These are phyloP conservation scores for Hevea brasiliensis DNA, from an alignment of 345 rosid genomes.

Conservation along the genomic window DNA sequence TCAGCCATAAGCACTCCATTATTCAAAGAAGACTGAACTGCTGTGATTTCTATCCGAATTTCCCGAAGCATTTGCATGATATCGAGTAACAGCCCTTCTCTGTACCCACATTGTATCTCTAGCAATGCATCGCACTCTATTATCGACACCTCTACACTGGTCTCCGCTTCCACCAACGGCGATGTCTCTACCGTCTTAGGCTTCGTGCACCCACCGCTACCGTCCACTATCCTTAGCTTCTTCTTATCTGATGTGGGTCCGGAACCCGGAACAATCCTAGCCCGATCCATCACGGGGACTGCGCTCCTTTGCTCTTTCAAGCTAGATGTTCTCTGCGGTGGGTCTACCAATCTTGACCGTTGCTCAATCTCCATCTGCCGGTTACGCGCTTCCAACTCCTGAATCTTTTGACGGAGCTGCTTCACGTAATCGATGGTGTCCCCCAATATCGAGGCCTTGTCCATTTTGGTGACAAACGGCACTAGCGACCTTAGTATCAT, in stretches of 20 bases:
- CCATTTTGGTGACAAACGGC: slow-evolving; percentile 97
- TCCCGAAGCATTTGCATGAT: slow-evolving; percentile 75
- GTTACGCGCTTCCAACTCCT: slow-evolving; percentile 66
- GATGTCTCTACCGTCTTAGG: slow-evolving; percentile 40
- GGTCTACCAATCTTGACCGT: slow-evolving; percentile 32
- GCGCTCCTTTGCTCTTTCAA: slow-evolving; percentile 43
- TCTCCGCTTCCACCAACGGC: slow-evolving; percentile 12
- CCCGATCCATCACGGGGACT: slow-evolving; percentile 30
- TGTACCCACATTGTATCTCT: slow-evolving; percentile 71
- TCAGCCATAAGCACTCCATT: slow-evolving; percentile 62
- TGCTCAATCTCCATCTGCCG: slow-evolving; percentile 50
- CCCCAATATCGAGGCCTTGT: slow-evolving; percentile 97
- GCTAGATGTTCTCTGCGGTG: slow-evolving; percentile 34
- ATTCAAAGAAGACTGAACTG: slow-evolving; percentile 61
- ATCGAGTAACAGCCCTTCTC: slow-evolving; percentile 78
- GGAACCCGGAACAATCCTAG: slow-evolving; percentile 22
- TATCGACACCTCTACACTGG: slow-evolving; percentile 80
- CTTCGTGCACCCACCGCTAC: slow-evolving; percentile 38
- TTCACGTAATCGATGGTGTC: slow-evolving; percentile 95
- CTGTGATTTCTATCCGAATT: slow-evolving; percentile 61
- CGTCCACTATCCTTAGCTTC: slow-evolving; percentile 57
- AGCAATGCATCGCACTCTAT: slow-evolving; percentile 81
- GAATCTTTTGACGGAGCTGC: slow-evolving; percentile 76
- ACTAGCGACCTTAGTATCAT: slow-evolving; percentile 73
- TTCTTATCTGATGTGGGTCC: slow-evolving; percentile 33